These are phyloP conservation scores for Cystoderma amianthinum DNA, from an alignment of 768 basidiomycete genomes.

Conservation along the genomic window DNA sequence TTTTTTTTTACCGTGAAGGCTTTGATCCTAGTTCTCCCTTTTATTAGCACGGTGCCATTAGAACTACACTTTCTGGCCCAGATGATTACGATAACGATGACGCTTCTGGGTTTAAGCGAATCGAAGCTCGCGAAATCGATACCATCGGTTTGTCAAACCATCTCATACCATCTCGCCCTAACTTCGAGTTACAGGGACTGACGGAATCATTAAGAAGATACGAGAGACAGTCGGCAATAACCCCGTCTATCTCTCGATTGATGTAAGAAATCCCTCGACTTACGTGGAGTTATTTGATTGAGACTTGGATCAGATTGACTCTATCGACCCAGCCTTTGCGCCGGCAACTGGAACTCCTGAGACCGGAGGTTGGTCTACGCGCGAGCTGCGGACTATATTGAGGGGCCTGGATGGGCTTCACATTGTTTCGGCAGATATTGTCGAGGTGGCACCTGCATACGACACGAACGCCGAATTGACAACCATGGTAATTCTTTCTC, in stretches of 20 bases:
- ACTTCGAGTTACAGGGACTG: slow-evolving; percentile 38
- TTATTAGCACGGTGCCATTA: slow-evolving; percentile 76
- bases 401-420: slow-evolving; percentile 69
- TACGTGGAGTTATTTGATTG: neutral
- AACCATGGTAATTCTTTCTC: slow-evolving; percentile 17
- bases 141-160: slow-evolving; percentile 47
- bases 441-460: slow-evolving; percentile 82
- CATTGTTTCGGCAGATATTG: slow-evolving; percentile 78
- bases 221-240: slow-evolving; percentile 65
- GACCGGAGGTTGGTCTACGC: slow-evolving; percentile 80
- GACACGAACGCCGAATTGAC: slow-evolving; percentile 41
- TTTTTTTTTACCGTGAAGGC: slow-evolving; percentile 18
- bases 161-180: too few species aligned
- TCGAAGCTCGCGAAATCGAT: slow-evolving; percentile 83
- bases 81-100: slow-evolving; percentile 77
- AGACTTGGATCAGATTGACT: slow-evolving; percentile 48
- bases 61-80: slow-evolving; percentile 74
- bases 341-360: slow-evolving; percentile 85
- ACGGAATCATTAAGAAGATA: slow-evolving; percentile 77
- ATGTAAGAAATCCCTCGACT: slow-evolving; percentile 35
- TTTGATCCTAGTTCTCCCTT: slow-evolving; percentile 72
- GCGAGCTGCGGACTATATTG: slow-evolving; percentile 72
- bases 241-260: slow-evolving; percentile 77
- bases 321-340: slow-evolving; percentile 76
- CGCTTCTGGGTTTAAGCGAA: slow-evolving; percentile 71